Conservation (phyloP, 2,329 filamentous ascomycete species). For the Aspergillus fructus region DNA sequence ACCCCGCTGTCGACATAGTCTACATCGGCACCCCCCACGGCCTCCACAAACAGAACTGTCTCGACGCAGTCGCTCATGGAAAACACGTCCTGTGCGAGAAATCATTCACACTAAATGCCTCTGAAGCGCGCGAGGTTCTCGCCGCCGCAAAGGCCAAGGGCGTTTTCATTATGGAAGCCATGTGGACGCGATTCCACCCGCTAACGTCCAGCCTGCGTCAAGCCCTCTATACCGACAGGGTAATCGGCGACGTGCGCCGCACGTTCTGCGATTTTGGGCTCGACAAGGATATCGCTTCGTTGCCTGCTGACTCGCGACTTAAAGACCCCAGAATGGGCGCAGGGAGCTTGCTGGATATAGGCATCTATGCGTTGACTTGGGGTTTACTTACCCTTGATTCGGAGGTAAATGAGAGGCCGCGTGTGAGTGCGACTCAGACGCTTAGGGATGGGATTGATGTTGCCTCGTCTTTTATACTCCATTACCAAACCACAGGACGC, state of each 20-base stretch:
- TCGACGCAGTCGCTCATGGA: constrained; percentile 73
- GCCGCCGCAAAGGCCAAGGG: constrained; percentile 67
- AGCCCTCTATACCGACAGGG: constrained; percentile 46
- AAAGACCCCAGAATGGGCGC: constrained; percentile 74
- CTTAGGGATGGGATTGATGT: not conserved
- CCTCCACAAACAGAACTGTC: constrained; percentile 80
- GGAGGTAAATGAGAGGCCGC: not conserved
- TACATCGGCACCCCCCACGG: constrained; percentile 83
- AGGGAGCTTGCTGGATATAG: constrained; percentile 67
- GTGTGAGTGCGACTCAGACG: not conserved
- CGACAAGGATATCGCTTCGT: constrained; percentile 2
- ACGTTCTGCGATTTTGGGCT: constrained; percentile 48
- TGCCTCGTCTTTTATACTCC: not conserved
- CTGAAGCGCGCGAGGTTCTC: constrained; percentile 66
- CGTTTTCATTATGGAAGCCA: constrained; percentile 73
- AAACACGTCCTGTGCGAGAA: constrained; percentile 86
- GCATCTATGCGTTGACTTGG: constrained; percentile 4
- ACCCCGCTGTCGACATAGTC: constrained; percentile 72
- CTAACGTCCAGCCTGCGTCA: constrained; percentile 67
- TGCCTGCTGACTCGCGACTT: constrained; percentile 52
- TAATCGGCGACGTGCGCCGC: constrained; percentile 52
- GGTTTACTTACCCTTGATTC: not conserved
- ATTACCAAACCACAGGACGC: not conserved
- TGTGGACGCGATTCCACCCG: constrained; percentile 82
- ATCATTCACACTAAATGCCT: constrained; percentile 73